Evolutionary conservation across 2,329 filamentous ascomycete genomes (phyloP), one percentile per base, ranked within the genome.

Genomic region (Apiospora kogelbergensis): DNA sequence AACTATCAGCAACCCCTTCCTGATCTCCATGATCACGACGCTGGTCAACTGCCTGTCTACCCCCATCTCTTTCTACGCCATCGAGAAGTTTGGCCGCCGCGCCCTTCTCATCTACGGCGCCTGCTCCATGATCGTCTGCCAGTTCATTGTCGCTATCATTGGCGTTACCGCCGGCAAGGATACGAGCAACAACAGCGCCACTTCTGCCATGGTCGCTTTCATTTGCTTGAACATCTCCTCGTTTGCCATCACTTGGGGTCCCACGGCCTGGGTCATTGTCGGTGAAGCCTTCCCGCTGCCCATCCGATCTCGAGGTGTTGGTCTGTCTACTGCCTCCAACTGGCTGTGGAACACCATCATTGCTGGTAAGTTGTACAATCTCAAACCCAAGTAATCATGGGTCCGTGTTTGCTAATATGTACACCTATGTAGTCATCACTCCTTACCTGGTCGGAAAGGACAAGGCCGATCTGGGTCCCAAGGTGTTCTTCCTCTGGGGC

Each of bases 161-260:
- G 91, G 91, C 76, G 73, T 78, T 1, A 78, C 75, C 26, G 77
- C 85, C 64, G 76, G 82, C 0, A 78, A 76, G 24, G 80, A 84
- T 9, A 84, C 84, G 76, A 67, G 86, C 81, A 88, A 90, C 79
- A 81, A 85, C 70, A 72, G 83, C 2, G 90, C 89, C 42, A 86
- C 88, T 75, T 85, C 88, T 74, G 89, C 91, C 65, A 90, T 95
- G 86, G 94, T 97, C 73, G 89, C 93, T 71, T 96, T 97, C 84
- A 96, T 96, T 78, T 92, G 90, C 83, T 90, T 97, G 84, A 96
- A 94, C 87, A 95, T 97, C 85, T 94, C 93, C 87, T 95, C 91
- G 87, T 97, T 97, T 80, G 94, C 94, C 70, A 90, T 88, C 69
- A 97, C 94, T 72, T 97, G 93, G 94, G 94, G 94, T n/a, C 76